Evolutionary conservation across 2,329 filamentous ascomycete genomes (phyloP).

Genomic region (Microcyclospora tardicrescens): DNA sequence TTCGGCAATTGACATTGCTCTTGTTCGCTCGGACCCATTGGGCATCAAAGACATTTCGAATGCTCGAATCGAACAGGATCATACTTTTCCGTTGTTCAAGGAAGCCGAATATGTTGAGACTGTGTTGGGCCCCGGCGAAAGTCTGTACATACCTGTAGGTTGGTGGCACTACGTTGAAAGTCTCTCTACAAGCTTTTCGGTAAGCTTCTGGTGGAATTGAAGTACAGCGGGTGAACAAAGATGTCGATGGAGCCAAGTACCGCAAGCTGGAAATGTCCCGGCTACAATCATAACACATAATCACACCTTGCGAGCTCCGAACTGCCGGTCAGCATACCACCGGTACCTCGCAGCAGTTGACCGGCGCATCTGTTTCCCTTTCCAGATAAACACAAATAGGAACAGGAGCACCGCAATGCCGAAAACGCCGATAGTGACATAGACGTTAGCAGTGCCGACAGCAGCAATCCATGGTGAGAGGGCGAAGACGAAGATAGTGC

Average conservation of each 20-base stretch:
- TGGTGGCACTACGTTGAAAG: constrained; percentile 98
- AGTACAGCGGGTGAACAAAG: not conserved
- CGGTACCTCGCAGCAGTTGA: constrained; percentile 22
- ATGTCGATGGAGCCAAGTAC: too few species aligned
- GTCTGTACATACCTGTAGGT: constrained; percentile 76
- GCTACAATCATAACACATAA: too few species aligned
- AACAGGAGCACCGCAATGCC: constrained; percentile 20
- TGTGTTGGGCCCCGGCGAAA: constrained; percentile 68
- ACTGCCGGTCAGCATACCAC: constrained; percentile 24
- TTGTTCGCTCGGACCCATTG: constrained; percentile 2
- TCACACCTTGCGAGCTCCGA: constrained; percentile 8
- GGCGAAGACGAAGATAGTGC: constrained; percentile 35
- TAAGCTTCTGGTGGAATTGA: constrained; percentile 91
- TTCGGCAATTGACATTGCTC: constrained; percentile 55
- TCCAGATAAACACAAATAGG: constrained; percentile 20
- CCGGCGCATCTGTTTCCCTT: constrained; percentile 23
- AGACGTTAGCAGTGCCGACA: constrained; percentile 29
- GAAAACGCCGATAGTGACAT: constrained; percentile 28
- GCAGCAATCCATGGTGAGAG: constrained; percentile 29
- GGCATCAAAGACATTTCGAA: not conserved
- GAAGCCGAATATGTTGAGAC: constrained; percentile 59
- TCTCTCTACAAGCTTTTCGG: constrained; percentile 76
- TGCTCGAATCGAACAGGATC: constrained; percentile 13
- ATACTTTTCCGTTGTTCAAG: constrained; percentile 41
- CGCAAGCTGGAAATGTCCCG: too few species aligned